These are phyloP conservation scores for Aegilops bicornis DNA, from an alignment of 176 grass and related monocot genomes.

Conservation along the genomic window DNA sequence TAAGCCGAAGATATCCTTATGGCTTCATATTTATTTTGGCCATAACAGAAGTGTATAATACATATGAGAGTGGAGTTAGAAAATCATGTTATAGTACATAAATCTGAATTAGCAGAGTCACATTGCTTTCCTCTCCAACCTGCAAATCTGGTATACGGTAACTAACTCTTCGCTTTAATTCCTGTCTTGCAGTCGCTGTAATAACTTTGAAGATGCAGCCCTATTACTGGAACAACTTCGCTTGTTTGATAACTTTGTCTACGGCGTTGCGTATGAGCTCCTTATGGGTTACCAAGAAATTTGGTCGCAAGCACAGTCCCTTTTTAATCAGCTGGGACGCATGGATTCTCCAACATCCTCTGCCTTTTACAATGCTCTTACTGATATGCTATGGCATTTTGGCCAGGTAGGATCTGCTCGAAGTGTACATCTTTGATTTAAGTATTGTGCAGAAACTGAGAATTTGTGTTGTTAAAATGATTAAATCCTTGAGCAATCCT, in stretches of 20 bases:
- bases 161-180: slow-evolving; percentile 29
- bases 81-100: neutral
- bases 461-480: neutral
- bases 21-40: slow-evolving; percentile 6
- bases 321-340: slow-evolving; percentile 76
- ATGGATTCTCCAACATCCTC: slow-evolving; percentile 95
- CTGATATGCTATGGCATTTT: slow-evolving; percentile 99
- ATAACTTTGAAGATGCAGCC: slow-evolving; percentile 92
- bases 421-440: slow-evolving; percentile 1
- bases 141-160: neutral
- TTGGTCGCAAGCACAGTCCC: slow-evolving; percentile 64
- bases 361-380: slow-evolving; percentile 99
- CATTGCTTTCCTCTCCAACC: neutral
- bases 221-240: slow-evolving; percentile 93
- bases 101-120: slow-evolving; percentile 20
- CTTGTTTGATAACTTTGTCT: slow-evolving; percentile 93
- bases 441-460: neutral
- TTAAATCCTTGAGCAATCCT: neutral
- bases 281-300: slow-evolving; percentile 80
- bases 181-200: slow-evolving; percentile 76
- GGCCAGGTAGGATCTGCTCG: slow-evolving; percentile 72
- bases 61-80: too few species aligned
- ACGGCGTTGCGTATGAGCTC: slow-evolving; percentile 89
- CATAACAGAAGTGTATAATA: neutral
- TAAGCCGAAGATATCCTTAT: neutral